These are phyloP conservation scores for Podila horticola DNA, from an alignment of 192 early-diverging fungal genomes.

Conservation along the genomic window DNA sequence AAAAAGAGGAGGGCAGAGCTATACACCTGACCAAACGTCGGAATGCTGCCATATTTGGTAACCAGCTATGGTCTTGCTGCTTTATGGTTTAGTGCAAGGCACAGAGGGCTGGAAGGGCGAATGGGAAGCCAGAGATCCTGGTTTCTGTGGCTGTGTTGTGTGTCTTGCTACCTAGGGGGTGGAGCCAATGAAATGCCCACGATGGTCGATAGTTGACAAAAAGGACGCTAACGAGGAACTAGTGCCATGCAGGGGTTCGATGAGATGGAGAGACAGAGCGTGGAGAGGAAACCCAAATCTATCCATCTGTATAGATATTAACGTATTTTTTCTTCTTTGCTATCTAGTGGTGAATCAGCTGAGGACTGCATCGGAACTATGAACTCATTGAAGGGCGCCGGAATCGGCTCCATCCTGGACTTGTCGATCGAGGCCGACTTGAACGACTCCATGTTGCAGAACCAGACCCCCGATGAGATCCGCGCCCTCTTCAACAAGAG, in stretches of 20 bases:
- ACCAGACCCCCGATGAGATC: conserved; percentile 54
- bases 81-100: neutral
- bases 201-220: neutral
- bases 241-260: neutral
- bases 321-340: neutral
- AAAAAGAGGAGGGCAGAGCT: neutral
- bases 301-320: neutral
- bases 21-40: neutral
- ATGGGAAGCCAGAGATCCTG: neutral
- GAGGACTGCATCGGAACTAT: conserved; percentile 86
- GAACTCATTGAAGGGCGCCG: conserved; percentile 65
- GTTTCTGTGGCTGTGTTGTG: neutral
- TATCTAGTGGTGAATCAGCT: conserved; percentile 85
- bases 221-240: neutral
- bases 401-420: conserved; percentile 87
- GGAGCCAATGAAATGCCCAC: neutral
- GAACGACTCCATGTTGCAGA: conserved; percentile 53
- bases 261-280: neutral
- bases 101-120: too few species aligned
- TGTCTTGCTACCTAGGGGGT: neutral
- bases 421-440: conserved; percentile 90
- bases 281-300: neutral
- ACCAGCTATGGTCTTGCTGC: neutral
- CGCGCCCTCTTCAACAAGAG: conserved; percentile 66
- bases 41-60: neutral